phyloP scores from a whole-genome alignment of 192 early-diverging fungal genomes.

The Phlyctochytrium arcticum region DNA sequence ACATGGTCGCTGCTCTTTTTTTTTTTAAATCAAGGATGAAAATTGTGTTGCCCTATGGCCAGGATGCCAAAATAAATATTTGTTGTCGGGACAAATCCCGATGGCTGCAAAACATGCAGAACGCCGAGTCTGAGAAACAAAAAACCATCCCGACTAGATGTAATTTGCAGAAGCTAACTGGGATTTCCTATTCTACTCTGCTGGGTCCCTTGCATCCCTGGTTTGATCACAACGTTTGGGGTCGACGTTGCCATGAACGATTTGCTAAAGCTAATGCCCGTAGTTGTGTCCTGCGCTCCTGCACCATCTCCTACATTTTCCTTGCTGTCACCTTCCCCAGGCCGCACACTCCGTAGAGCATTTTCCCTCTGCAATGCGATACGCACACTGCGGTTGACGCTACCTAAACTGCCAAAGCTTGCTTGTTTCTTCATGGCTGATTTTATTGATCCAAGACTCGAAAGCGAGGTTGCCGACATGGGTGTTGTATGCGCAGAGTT shows the following conservation, averaged over 20 bases:
- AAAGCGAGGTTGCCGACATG: not conserved
- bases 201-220: no score
- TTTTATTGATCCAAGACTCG: conserved; percentile 17
- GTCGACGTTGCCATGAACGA: conserved; percentile 24
- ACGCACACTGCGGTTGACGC: not conserved
- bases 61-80: no score
- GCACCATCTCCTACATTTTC: conserved; percentile 2
- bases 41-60: no score
- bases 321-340: conserved; percentile 14
- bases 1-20: no score
- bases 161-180: no score
- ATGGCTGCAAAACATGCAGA: no score
- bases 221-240: conserved; percentile 8
- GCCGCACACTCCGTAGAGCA: conserved; percentile 6
- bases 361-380: not conserved
- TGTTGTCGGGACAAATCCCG: no score
- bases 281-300: not conserved
- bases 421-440: not conserved
- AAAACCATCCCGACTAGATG: no score
- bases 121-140: no score
- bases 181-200: no score
- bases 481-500: no score
- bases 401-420: not conserved
- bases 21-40: no score
- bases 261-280: not conserved